Evolutionary conservation across 768 basidiomycete genomes (phyloP), one percentile per base, ranked within the genome.

Genomic region (Mycena sanguinolenta): DNA sequence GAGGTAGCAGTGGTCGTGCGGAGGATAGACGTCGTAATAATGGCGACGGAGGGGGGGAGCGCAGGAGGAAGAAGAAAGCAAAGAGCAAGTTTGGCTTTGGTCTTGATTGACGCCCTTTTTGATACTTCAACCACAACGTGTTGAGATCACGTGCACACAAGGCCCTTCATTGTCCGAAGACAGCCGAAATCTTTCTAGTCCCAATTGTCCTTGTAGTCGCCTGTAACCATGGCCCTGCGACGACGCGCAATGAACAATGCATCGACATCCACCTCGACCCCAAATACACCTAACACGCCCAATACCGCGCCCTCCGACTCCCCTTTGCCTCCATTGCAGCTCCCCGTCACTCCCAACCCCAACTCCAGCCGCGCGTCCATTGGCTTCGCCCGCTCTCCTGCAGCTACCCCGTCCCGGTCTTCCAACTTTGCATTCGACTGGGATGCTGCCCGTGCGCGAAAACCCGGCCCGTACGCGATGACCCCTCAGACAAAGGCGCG

Each of bases 351-450:
- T 39, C 39, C 86, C 3, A 86, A 88, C 8, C 39, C 86, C 3
- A 86, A 88, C 8, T 81, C 79, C n/a, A 84, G 75, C 81, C 87
- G 77, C 77, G 82, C 77, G 72, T 87, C 88, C 36, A 84, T 91
- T 74, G 84, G 86, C 71, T 75, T 85, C 74, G 79, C 90, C 78
- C 84, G 90, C 49, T 92, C 87, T 13, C 93, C 87, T 4, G 89
- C 88, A 39, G 81, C 87, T 2, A 90, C 91, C 0, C 90, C 92
- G 5, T 95, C 94, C 4, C 84, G 92, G 55, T 93, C 94, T 7
- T 91, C 92, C 1, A 91, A 92, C 9, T 79, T 86, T 12, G 92
- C 94, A 0, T 96, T 96, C 75, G 94, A 96, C 82, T 95, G 95
- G 95, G 91, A 93, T 34, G 94, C 95, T 0, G 95, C 90, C 16